A percentile compares a stretch with the other conserved stretches of the same genome.
phyloP scores from a whole-genome alignment of 805 yeast genomes.

The Kazachstania kunashirensis region DNA sequence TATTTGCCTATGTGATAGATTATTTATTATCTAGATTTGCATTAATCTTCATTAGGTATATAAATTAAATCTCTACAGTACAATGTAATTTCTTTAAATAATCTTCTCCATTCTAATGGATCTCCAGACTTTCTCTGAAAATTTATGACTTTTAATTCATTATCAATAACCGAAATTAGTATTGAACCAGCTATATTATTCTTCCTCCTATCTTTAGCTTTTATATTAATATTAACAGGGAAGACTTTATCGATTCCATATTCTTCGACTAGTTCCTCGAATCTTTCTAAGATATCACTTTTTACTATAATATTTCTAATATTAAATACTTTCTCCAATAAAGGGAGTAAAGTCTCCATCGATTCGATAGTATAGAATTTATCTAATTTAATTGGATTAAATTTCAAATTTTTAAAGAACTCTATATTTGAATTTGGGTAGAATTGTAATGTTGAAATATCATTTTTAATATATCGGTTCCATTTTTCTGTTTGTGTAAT shows the following conservation, averaged over 20 bases:
- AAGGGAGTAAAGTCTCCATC: slow-evolving; percentile 21
- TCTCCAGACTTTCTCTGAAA: slow-evolving; percentile 52
- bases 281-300: slow-evolving; percentile 17
- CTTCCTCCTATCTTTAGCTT: slow-evolving; percentile 38
- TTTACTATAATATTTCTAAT: slow-evolving; percentile 18
- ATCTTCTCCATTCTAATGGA: slow-evolving; percentile 64
- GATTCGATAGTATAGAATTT: slow-evolving; percentile 24
- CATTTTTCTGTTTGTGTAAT: slow-evolving; percentile 16
- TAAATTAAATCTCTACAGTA: slow-evolving; percentile 50
- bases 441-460: slow-evolving; percentile 24
- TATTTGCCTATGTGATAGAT: not conserved
- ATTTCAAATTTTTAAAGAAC: slow-evolving; percentile 4
- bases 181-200: slow-evolving; percentile 39
- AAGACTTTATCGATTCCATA: slow-evolving; percentile 21
- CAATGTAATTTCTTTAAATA: slow-evolving; percentile 48
- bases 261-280: slow-evolving; percentile 8
- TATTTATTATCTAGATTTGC: not conserved
- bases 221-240: slow-evolving; percentile 32
- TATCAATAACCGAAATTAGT: slow-evolving; percentile 33
- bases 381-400: slow-evolving; percentile 23
- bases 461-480: slow-evolving; percentile 18
- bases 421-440: slow-evolving; percentile 4
- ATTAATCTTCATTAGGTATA: slow-evolving; percentile 26
- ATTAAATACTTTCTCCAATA: slow-evolving; percentile 25
- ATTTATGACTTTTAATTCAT: slow-evolving; percentile 39